phyloP scores from a whole-genome alignment of 768 basidiomycete species.

The Dendrothele bispora region DNA sequence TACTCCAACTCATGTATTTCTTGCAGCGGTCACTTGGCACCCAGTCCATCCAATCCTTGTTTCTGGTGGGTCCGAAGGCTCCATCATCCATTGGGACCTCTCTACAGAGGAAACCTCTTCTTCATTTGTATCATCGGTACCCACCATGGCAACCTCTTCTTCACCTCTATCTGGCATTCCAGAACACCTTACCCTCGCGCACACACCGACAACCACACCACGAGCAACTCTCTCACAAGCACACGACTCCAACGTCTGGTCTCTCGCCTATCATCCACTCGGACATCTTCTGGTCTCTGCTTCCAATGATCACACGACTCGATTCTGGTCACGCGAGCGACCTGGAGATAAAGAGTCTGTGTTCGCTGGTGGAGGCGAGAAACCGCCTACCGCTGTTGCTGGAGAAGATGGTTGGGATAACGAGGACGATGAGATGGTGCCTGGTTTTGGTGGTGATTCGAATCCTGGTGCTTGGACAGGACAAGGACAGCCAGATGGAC shows the following conservation, averaged over 20 bases:
- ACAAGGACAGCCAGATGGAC: constrained; percentile 20
- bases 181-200: too few species aligned
- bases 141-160: not conserved
- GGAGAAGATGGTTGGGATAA: constrained; percentile 65
- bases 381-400: constrained; percentile 67
- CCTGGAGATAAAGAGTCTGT: constrained; percentile 81
- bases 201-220: constrained; percentile 52
- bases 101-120: constrained; percentile 55
- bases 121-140: constrained; percentile 6
- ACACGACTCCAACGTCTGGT: constrained; percentile 98
- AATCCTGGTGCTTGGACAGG: constrained; percentile 24
- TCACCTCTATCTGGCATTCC: constrained; percentile 10
- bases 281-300: constrained; percentile 93
- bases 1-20: not conserved
- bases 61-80: constrained; percentile 92
- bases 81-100: constrained; percentile 94
- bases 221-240: constrained; percentile 91
- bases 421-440: constrained; percentile 75
- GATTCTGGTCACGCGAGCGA: constrained; percentile 96
- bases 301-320: constrained; percentile 97
- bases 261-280: constrained; percentile 91
- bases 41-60: constrained; percentile 90
- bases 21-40: constrained; percentile 89
- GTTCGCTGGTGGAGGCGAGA: constrained; percentile 71
- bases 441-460: constrained; percentile 61